phyloP scores from a whole-genome alignment of 106 monocot genomes.

The Triglochin maritima region DNA sequence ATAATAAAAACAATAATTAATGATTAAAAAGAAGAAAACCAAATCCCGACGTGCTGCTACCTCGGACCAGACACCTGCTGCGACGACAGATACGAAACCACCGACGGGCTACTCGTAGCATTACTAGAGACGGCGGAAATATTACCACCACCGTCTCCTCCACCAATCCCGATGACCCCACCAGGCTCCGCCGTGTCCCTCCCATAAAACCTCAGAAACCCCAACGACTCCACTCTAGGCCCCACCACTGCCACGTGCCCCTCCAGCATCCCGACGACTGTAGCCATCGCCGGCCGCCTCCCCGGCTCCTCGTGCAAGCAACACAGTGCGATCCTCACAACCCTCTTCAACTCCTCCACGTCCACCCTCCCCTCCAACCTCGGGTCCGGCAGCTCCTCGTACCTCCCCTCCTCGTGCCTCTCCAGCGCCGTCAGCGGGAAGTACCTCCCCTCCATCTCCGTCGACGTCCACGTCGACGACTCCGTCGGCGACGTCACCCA shows the following conservation, averaged over 20 bases:
- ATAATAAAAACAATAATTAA: too few relatives aligned
- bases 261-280: constrained; percentile 58
- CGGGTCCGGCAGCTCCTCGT: constrained; percentile 43
- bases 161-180: not conserved
- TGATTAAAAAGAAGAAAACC: too few relatives aligned
- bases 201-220: constrained; percentile 18
- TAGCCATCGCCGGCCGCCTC: constrained; percentile 46
- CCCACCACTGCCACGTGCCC: constrained; percentile 10
- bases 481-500: not conserved
- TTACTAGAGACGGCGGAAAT: not conserved
- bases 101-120: not conserved
- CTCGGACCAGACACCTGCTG: constrained; percentile 7
- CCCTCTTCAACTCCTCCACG: constrained; percentile 36
- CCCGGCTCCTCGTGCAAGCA: constrained; percentile 75
- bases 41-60: not conserved
- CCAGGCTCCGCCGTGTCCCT: not conserved
- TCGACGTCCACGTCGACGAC: not conserved
- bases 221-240: constrained; percentile 9
- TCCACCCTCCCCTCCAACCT: constrained; percentile 47
- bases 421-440: constrained; percentile 75
- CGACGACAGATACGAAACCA: constrained; percentile 8
- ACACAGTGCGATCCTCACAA: constrained; percentile 53
- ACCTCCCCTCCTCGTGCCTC: constrained; percentile 51
- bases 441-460: constrained; percentile 12
- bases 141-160: not conserved